A percentile compares a stretch with the other conserved stretches of the same genome.
Evolutionary conservation across 495 filamentous ascomycete species (phyloP).

Genomic region (Oleoguttula mirabilis): DNA sequence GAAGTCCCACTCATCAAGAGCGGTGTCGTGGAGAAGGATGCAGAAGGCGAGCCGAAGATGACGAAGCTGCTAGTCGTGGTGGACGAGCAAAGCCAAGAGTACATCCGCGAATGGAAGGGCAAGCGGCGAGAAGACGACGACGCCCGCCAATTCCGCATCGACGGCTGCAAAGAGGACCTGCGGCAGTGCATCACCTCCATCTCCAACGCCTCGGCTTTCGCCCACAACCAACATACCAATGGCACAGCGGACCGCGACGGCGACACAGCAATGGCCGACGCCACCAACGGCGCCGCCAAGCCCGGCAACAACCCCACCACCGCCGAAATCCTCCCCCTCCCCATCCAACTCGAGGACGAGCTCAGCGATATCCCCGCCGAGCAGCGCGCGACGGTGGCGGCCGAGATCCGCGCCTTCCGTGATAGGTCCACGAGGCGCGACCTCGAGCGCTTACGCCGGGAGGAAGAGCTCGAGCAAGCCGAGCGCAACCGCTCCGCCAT

Average conservation of each 20-base stretch:
- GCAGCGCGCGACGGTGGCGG: slow-evolving; percentile 91
- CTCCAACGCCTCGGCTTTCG: slow-evolving; percentile 49
- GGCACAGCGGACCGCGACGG: slow-evolving; percentile 44
- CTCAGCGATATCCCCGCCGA: slow-evolving; percentile 90
- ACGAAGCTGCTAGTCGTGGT: slow-evolving; percentile 59
- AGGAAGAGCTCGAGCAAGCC: slow-evolving; percentile 85
- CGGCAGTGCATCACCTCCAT: slow-evolving; percentile 56
- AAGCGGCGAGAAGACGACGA: slow-evolving; percentile 52
- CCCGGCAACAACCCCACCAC: slow-evolving; percentile 30
- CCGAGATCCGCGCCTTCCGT: slow-evolving; percentile 87
- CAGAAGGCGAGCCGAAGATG: slow-evolving; percentile 54
- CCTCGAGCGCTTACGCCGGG: slow-evolving; percentile 69
- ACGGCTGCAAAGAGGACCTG: slow-evolving; percentile 53
- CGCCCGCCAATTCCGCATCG: slow-evolving; percentile 53
- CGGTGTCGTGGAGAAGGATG: slow-evolving; percentile 36
- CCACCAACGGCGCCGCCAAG: slow-evolving; percentile 30
- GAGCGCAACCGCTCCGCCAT: slow-evolving; percentile 64
- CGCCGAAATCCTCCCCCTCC: slow-evolving; percentile 85
- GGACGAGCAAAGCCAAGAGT: slow-evolving; percentile 68
- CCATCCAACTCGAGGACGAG: slow-evolving; percentile 82
- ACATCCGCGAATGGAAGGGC: slow-evolving; percentile 67
- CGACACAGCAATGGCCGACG: slow-evolving; percentile 61
- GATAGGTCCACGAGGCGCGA: slow-evolving; percentile 80
- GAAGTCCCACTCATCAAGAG: slow-evolving; percentile 74
- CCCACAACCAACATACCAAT: slow-evolving; percentile 24